phyloP scores from a whole-genome alignment of 345 rosid species.

The Anacardium occidentale region DNA sequence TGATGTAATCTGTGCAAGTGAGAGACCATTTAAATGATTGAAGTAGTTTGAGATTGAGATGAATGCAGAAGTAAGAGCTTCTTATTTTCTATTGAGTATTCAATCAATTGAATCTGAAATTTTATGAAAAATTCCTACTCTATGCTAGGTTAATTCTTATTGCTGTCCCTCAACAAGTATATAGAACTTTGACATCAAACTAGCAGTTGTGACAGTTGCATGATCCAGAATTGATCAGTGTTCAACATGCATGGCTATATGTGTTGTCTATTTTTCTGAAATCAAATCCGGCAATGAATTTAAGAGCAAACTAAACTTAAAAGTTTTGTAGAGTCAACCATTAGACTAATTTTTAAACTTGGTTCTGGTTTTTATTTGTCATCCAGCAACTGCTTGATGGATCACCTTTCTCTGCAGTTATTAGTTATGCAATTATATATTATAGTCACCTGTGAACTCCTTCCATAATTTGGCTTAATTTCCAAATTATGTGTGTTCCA shows the following conservation, averaged over 20 bases:
- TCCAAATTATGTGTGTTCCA: no score
- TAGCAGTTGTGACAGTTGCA: not conserved
- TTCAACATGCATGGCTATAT: not conserved
- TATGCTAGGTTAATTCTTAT: not conserved
- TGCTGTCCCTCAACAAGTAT: not conserved
- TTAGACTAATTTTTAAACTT: no score
- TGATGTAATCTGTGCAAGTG: not conserved
- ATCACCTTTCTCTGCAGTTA: not conserved
- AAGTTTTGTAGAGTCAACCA: no score
- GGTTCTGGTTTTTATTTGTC: not conserved
- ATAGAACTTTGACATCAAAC: not conserved
- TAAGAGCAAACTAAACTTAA: no score
- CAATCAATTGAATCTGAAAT: not conserved
- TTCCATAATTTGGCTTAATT: no score
- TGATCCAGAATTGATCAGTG: not conserved
- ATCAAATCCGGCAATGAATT: no score
- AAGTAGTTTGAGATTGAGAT: not conserved
- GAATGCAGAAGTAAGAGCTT: not conserved
- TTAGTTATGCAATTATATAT: no score
- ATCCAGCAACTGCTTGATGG: conserved; percentile 1
- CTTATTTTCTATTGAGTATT: not conserved
- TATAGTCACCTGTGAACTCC: no score
- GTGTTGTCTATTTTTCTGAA: no score
- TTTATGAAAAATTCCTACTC: not conserved
- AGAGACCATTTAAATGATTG: not conserved